Evolutionary conservation across 768 basidiomycete genomes (phyloP).

Genomic region (Tulasnella sp.): DNA sequence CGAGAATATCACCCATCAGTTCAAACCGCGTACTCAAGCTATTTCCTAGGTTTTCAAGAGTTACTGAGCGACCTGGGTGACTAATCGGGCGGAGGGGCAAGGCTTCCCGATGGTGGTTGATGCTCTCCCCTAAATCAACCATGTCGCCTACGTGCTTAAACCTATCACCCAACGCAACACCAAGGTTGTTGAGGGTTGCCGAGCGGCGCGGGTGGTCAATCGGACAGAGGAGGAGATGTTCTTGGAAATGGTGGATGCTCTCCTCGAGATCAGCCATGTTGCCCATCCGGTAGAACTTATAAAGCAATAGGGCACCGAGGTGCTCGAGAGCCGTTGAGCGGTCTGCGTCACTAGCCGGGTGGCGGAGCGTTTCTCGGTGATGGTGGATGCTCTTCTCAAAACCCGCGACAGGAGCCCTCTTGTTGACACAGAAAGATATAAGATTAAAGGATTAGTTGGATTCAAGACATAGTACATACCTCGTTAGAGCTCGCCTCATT

Average conservation of each 20-base stretch:
- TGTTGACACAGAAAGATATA: too few species aligned
- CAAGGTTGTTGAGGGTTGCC: conserved; percentile 12
- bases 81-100: background rate
- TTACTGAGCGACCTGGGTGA: background rate
- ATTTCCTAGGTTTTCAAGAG: background rate
- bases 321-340: too few species aligned
- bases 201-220: conserved; percentile 7
- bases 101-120: background rate
- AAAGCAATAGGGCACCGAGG: background rate
- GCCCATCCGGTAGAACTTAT: background rate
- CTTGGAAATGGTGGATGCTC: conserved; percentile 19
- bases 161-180: background rate
- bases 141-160: conserved; percentile 7
- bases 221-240: background rate
- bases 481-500: too few species aligned
- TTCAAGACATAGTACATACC: too few species aligned
- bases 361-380: too few species aligned
- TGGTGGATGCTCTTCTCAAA: too few species aligned
- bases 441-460: too few species aligned
- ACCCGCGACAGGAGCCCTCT: too few species aligned
- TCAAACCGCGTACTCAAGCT: background rate
- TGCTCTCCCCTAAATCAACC: conserved; percentile 12
- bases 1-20: background rate
- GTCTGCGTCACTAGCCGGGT: too few species aligned
- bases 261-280: conserved; percentile 22